Evolutionary conservation across 2,329 filamentous ascomycete genomes (phyloP).

Genomic region (Huntiella abstrusa): DNA sequence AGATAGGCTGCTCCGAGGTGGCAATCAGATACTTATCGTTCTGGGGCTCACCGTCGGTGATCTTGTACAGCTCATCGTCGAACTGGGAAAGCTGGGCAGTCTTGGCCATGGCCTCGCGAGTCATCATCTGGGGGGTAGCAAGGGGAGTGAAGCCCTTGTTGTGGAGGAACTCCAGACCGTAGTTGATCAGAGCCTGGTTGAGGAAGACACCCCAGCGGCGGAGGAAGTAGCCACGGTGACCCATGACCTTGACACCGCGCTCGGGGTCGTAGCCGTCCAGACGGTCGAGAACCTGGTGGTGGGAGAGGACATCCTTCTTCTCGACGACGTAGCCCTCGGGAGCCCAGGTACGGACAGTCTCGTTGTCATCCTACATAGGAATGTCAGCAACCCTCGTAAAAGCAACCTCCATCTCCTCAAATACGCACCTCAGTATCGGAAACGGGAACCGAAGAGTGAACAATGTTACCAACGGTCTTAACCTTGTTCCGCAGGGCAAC

Average conservation of each 20-base stretch:
- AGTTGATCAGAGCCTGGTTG: constrained; percentile 80
- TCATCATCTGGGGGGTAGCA: constrained; percentile 86
- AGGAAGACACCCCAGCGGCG: constrained; percentile 78
- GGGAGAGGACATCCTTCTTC: constrained; percentile 64
- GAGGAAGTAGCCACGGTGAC: constrained; percentile 85
- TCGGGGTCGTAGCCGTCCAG: constrained; percentile 87
- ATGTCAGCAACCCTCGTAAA: background rate
- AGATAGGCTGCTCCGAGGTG: constrained; percentile 88
- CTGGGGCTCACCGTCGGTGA: constrained; percentile 67
- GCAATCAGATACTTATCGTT: constrained; percentile 68
- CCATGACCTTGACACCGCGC: constrained; percentile 81
- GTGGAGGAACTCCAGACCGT: constrained; percentile 76
- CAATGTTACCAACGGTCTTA: constrained; percentile 51
- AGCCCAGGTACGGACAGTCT: constrained; percentile 56
- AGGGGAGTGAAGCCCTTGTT: constrained; percentile 64
- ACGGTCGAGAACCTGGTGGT: constrained; percentile 81
- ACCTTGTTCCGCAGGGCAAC: constrained; percentile 55
- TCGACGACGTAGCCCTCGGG: constrained; percentile 56
- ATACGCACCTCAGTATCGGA: constrained; percentile 56
- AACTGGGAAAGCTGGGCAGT: constrained; percentile 95
- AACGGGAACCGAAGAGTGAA: constrained; percentile 72
- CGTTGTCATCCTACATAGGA: constrained; percentile 53
- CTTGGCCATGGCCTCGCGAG: constrained; percentile 91
- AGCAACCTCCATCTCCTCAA: background rate
- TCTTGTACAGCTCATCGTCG: constrained; percentile 96